phyloP scores from a whole-genome alignment of 179 eudicot genomes.

The Camellia oleifera region DNA sequence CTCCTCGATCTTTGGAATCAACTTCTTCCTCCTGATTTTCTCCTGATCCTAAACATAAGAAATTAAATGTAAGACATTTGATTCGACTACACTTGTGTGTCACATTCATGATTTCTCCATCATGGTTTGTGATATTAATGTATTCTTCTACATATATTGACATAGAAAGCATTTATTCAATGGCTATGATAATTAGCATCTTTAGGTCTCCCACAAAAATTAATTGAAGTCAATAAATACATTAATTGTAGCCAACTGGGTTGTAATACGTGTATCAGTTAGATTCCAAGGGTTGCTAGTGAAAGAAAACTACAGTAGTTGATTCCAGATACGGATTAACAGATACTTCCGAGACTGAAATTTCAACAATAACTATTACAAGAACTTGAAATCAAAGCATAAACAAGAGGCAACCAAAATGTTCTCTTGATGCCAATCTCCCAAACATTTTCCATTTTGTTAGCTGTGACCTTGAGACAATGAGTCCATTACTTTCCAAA shows the following conservation, averaged over 20 bases:
- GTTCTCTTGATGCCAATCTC: neutral
- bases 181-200: neutral
- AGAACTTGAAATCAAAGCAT: neutral
- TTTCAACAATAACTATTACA: no score
- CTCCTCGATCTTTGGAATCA: constrained; percentile 38
- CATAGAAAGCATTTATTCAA: neutral
- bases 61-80: neutral
- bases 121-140: neutral
- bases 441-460: neutral
- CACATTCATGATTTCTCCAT: neutral
- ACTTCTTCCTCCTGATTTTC: constrained; percentile 63
- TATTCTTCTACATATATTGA: neutral
- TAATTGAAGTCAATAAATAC: neutral
- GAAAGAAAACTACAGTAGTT: neutral
- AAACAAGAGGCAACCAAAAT: neutral
- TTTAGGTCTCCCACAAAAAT: neutral
- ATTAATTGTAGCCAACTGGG: neutral
- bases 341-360: no score
- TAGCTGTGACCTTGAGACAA: neutral
- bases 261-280: neutral
- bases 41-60: constrained; percentile 37
- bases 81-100: neutral
- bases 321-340: neutral
- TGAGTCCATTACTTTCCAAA: neutral
- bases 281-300: neutral